Conservation (phyloP, 2,329 filamentous ascomycete genomes). For the Ophiostoma perfectum region DNA sequence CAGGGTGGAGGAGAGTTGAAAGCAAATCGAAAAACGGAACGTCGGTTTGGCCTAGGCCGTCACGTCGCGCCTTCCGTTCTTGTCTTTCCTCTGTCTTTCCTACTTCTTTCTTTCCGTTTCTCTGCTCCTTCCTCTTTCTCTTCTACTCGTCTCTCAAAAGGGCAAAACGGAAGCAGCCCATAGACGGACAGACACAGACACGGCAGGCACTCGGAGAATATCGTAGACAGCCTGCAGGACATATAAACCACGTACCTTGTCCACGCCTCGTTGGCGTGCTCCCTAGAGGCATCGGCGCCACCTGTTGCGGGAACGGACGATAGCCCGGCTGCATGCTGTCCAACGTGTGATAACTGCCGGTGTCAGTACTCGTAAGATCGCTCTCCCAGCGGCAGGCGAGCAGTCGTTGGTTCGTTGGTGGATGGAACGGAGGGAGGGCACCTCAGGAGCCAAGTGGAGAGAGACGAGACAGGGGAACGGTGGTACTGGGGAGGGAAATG, state of each 20-base stretch:
- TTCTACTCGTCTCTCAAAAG: neutral
- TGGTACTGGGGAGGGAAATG: slow-evolving; percentile 1
- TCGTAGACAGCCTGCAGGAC: neutral
- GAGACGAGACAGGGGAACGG: neutral
- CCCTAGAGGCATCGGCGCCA: neutral
- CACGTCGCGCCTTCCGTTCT: neutral
- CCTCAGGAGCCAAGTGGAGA: neutral
- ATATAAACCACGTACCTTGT: slow-evolving; percentile 3
- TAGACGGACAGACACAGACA: neutral
- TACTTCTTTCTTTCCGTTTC: too few species aligned
- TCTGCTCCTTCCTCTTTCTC: neutral
- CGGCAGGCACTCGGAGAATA: neutral
- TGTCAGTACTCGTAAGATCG: neutral
- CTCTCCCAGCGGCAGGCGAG: too few species aligned
- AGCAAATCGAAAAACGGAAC: neutral
- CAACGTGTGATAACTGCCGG: neutral
- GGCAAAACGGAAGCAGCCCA: neutral
- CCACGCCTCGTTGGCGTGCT: slow-evolving; percentile 13
- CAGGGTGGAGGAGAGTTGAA: neutral
- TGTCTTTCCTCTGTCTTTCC: neutral
- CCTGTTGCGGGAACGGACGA: slow-evolving; percentile 4
- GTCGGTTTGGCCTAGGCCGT: neutral
- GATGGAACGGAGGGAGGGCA: neutral
- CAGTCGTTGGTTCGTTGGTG: neutral
- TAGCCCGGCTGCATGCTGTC: slow-evolving; percentile 14